A percentile compares a stretch with the other conserved stretches of the same genome.
Conservation (phyloP, 352 stramenopile species). For the Phytopythium aichiense region DNA sequence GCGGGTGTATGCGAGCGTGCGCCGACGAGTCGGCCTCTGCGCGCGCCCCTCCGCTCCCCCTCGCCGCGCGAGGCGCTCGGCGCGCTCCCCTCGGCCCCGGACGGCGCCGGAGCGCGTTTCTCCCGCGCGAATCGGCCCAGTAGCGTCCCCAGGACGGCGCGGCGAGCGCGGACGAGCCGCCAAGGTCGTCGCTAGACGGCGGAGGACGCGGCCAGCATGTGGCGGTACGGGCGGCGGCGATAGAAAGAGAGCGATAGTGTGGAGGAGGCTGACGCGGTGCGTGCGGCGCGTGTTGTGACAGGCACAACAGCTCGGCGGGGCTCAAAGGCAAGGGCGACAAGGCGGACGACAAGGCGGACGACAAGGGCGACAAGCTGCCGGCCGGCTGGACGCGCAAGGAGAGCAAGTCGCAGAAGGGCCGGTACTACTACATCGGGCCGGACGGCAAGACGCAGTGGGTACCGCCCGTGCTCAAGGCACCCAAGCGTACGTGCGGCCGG, state of each 20-base stretch:
- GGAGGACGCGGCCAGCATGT: neutral
- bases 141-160: neutral
- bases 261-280: neutral
- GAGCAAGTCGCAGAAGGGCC: slow-evolving; percentile 82
- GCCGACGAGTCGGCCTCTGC: neutral
- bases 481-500: slow-evolving; percentile 3
- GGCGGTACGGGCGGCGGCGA: slow-evolving; percentile 1
- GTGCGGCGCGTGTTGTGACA: neutral
- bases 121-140: neutral
- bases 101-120: neutral
- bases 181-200: neutral
- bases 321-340: slow-evolving; percentile 2
- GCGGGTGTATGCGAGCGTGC: neutral
- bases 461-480: slow-evolving; percentile 30
- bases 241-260: no score
- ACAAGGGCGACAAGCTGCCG: slow-evolving; percentile 39
- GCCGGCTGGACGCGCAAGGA: slow-evolving; percentile 80
- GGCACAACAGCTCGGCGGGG: slow-evolving; percentile 8
- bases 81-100: neutral
- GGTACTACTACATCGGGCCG: slow-evolving; percentile 85
- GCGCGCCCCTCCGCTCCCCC: neutral
- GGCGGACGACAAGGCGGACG: slow-evolving; percentile 4
- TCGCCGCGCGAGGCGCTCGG: neutral
- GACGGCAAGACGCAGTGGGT: slow-evolving; percentile 83
- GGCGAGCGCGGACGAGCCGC: neutral